Conservation (phyloP, 768 basidiomycete species). For the Rhizopogon vesiculosus region DNA sequence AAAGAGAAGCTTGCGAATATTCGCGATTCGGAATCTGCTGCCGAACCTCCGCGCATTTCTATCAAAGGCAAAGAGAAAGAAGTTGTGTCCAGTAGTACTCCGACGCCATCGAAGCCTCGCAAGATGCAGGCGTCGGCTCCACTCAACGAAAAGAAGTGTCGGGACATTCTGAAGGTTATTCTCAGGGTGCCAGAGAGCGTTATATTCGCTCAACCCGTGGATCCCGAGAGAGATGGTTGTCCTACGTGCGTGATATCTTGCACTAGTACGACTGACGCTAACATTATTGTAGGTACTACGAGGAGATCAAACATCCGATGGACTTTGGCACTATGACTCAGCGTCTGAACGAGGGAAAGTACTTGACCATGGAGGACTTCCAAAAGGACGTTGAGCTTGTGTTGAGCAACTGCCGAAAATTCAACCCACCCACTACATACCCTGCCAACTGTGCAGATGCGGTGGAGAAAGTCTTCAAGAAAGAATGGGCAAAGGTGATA, state of each 20-base stretch:
- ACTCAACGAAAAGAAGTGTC: conserved; percentile 82
- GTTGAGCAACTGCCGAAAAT: conserved; percentile 85
- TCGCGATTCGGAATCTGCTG: conserved; percentile 6
- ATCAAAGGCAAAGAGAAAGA: conserved; percentile 79
- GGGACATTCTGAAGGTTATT: conserved; percentile 59
- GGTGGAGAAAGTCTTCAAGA: conserved; percentile 73
- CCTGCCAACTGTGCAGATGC: conserved; percentile 67
- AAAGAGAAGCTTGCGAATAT: conserved; percentile 36
- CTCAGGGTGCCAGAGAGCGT: conserved; percentile 58
- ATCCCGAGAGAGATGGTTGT: conserved; percentile 78
- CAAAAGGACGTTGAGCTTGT: conserved; percentile 77
- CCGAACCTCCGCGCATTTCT: conserved; percentile 35
- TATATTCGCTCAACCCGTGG: conserved; percentile 80
- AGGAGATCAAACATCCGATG: conserved; percentile 92
- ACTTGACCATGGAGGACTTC: conserved; percentile 79
- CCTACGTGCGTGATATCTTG: conserved; percentile 65
- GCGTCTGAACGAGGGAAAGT: conserved; percentile 64
- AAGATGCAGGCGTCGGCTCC: conserved; percentile 38
- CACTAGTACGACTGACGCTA: background rate
- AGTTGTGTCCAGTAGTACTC: conserved; percentile 21
- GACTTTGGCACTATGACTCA: conserved; percentile 79
- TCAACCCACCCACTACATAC: conserved; percentile 82
- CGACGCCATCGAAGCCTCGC: conserved; percentile 36
- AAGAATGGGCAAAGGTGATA: conserved; percentile 79
- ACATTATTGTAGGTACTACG: conserved; percentile 62